Percentiles rank a stretch among this genome's conserved stretches.
These are phyloP conservation scores for Amorphotheca resinae DNA, from an alignment of 495 filamentous ascomycete genomes.

Conservation along the genomic window DNA sequence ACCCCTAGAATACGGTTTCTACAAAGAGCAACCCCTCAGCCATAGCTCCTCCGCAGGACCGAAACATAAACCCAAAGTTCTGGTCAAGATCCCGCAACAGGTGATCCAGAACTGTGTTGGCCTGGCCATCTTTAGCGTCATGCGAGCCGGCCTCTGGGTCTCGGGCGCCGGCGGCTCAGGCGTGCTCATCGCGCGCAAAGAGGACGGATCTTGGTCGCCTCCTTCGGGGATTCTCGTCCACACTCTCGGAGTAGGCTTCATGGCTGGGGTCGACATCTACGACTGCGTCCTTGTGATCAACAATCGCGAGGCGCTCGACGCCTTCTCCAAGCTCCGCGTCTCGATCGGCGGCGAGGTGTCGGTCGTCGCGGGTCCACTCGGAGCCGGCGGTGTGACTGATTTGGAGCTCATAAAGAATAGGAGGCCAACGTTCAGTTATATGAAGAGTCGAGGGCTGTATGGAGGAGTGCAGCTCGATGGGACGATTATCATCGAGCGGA, in stretches of 20 bases:
- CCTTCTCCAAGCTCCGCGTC: conserved; percentile 59
- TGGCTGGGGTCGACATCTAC: conserved; percentile 72
- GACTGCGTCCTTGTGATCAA: conserved; percentile 80
- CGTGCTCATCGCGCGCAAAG: conserved; percentile 53
- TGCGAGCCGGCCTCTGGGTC: conserved; percentile 68
- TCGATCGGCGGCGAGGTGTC: conserved; percentile 66
- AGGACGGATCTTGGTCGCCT: conserved; percentile 64
- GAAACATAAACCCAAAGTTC: conserved; percentile 48
- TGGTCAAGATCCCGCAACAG: conserved; percentile 62
- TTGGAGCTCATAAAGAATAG: conserved; percentile 31
- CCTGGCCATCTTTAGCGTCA: conserved; percentile 72
- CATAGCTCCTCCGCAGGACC: conserved; percentile 30
- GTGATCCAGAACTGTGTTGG: conserved; percentile 67
- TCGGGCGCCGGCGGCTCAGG: conserved; percentile 68
- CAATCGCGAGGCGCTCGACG: conserved; percentile 54
- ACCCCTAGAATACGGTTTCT: conserved; percentile 31
- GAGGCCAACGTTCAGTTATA: conserved; percentile 63
- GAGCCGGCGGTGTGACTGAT: conserved; percentile 56
- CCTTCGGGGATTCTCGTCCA: conserved; percentile 67
- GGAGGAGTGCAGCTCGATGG: conserved; percentile 69
- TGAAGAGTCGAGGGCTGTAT: conserved; percentile 71
- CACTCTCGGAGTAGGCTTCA: conserved; percentile 62
- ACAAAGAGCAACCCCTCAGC: conserved; percentile 15
- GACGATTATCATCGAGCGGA: conserved; percentile 63
- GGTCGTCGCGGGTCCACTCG: conserved; percentile 61